These are phyloP conservation scores for Syzygium jambos DNA, from an alignment of 345 rosid genomes.

Conservation along the genomic window DNA sequence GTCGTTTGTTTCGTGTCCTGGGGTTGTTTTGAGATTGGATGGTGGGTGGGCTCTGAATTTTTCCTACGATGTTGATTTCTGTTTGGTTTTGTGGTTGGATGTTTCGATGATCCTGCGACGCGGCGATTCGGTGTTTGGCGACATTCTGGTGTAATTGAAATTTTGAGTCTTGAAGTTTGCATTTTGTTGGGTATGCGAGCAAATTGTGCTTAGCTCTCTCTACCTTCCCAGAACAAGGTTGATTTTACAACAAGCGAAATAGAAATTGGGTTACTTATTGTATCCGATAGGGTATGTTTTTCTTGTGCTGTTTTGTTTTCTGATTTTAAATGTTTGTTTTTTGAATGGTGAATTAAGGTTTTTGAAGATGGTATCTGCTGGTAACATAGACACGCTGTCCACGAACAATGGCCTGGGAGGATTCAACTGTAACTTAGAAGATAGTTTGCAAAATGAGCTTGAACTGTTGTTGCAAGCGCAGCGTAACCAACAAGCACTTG, in stretches of 20 bases:
- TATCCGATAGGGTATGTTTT: background rate
- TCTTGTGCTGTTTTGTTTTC: background rate
- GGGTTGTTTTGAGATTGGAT: background rate
- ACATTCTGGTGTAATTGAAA: background rate
- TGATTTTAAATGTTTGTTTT: background rate
- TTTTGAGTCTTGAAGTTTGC: background rate
- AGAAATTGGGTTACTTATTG: background rate
- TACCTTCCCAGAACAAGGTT: background rate
- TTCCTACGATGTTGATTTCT: background rate
- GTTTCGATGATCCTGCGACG: background rate
- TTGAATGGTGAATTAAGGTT: slow-evolving; percentile 7
- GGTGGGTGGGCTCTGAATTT: background rate
- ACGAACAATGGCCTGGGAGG: slow-evolving; percentile 32
- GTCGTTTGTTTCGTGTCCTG: background rate
- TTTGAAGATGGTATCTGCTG: slow-evolving; percentile 38
- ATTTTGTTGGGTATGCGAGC: background rate
- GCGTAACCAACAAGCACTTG: slow-evolving; percentile 29
- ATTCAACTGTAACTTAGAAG: slow-evolving; percentile 47
- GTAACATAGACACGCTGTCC: slow-evolving; percentile 47
- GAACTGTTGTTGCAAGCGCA: slow-evolving; percentile 55
- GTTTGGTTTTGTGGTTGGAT: background rate
- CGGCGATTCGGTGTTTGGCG: background rate
- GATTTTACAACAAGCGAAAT: background rate
- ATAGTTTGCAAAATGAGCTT: slow-evolving; percentile 52
- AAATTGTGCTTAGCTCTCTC: background rate